A percentile compares a stretch with the other conserved stretches of the same genome.
Conservation (phyloP, 2,329 filamentous ascomycete genomes). For the Penicillium fuscoglaucum region DNA sequence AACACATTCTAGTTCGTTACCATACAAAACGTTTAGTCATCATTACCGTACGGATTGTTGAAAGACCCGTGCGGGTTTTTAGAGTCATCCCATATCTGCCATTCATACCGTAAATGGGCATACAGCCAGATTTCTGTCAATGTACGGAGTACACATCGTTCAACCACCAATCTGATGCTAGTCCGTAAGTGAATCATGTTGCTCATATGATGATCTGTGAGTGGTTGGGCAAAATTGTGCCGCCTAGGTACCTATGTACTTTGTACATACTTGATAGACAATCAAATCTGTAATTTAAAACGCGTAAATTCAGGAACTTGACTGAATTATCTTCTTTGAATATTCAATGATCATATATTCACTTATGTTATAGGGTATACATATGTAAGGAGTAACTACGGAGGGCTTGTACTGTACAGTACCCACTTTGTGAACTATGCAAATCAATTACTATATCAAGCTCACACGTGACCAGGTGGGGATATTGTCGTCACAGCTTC, state of each 20-base stretch:
- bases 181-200: too few relatives aligned
- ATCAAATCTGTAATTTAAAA: background rate
- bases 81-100: too few relatives aligned
- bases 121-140: too few relatives aligned
- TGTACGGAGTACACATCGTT: too few relatives aligned
- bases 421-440: background rate
- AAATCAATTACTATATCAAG: conserved; percentile 1
- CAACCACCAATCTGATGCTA: too few relatives aligned
- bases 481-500: conserved; percentile 4
- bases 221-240: background rate
- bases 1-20: too few relatives aligned
- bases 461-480: background rate
- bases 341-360: background rate
- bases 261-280: background rate
- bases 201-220: too few relatives aligned
- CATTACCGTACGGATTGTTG: too few relatives aligned
- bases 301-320: background rate
- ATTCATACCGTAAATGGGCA: too few relatives aligned
- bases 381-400: too few relatives aligned
- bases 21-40: too few relatives aligned
- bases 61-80: too few relatives aligned
- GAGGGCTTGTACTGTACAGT: background rate
- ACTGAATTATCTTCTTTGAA: background rate
- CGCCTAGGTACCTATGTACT: background rate
- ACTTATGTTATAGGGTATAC: background rate